phyloP scores from a whole-genome alignment of 2,329 filamentous ascomycete species.

The Proliferodiscus dingleyae region DNA sequence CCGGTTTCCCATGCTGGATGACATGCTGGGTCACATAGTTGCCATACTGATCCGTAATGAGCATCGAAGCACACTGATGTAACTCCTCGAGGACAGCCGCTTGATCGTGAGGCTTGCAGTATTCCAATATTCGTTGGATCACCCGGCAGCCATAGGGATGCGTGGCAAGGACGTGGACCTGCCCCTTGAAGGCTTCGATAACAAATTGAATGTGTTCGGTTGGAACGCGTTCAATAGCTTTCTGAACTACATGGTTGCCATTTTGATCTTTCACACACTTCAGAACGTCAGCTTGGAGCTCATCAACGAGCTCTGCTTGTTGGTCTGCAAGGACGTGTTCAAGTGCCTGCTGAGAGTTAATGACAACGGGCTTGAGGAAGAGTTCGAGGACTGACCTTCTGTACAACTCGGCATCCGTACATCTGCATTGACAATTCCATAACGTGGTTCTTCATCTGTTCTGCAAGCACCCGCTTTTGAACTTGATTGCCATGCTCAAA shows the following conservation, averaged over 20 bases:
- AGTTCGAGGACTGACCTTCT: slow-evolving; percentile 60
- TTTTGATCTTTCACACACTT: slow-evolving; percentile 81
- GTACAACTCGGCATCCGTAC: slow-evolving; percentile 93
- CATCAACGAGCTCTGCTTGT: slow-evolving; percentile 76
- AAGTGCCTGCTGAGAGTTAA: slow-evolving; percentile 57
- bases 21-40: slow-evolving; percentile 97
- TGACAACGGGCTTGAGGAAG: background rate
- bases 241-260: slow-evolving; percentile 95
- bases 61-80: slow-evolving; percentile 61
- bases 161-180: slow-evolving; percentile 67
- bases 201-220: slow-evolving; percentile 78
- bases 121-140: slow-evolving; percentile 85
- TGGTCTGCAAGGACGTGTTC: slow-evolving; percentile 91
- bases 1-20: slow-evolving; percentile 68
- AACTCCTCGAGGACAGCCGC: slow-evolving; percentile 72
- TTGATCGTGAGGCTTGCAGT: slow-evolving; percentile 69
- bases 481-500: slow-evolving; percentile 93
- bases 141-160: slow-evolving; percentile 90
- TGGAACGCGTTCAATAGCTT: slow-evolving; percentile 78
- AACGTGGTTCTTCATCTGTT: slow-evolving; percentile 83
- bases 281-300: slow-evolving; percentile 72
- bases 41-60: slow-evolving; percentile 84
- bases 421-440: slow-evolving; percentile 76
- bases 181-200: slow-evolving; percentile 71
- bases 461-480: slow-evolving; percentile 83